phyloP scores from a whole-genome alignment of 371 early-diverging fungal species.

The Smittium culicis region DNA sequence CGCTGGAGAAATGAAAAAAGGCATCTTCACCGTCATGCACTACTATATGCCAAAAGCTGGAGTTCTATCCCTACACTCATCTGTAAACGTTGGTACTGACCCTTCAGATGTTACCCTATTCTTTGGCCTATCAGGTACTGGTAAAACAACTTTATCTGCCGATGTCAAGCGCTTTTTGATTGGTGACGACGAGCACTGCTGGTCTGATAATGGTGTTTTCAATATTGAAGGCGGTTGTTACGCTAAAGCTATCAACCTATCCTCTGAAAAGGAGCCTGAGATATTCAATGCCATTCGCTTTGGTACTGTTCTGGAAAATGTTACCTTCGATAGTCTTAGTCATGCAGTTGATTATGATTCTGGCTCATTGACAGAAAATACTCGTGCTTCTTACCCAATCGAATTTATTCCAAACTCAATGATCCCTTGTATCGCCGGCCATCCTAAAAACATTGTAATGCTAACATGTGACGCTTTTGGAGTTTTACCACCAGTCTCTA shows the following conservation, averaged over 20 bases:
- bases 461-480: slow-evolving; percentile 97
- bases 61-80: slow-evolving; percentile 90
- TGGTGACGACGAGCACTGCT: slow-evolving; percentile 98
- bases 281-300: slow-evolving; percentile 91
- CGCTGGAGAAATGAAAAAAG: slow-evolving; percentile 99
- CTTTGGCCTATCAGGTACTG: slow-evolving; percentile 96
- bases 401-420: slow-evolving; percentile 93
- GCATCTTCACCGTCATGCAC: slow-evolving; percentile 95
- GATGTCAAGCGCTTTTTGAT: slow-evolving; percentile 85
- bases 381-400: slow-evolving; percentile 95
- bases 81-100: slow-evolving; percentile 72
- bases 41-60: slow-evolving; percentile 94
- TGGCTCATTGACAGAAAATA: slow-evolving; percentile 83
- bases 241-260: slow-evolving; percentile 90
- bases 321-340: slow-evolving; percentile 65
- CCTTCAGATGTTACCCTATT: slow-evolving; percentile 84
- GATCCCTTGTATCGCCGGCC: slow-evolving; percentile 82
- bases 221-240: slow-evolving; percentile 98
- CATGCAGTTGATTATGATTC: slow-evolving; percentile 80
- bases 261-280: slow-evolving; percentile 93
- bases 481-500: slow-evolving; percentile 88
- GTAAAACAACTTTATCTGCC: slow-evolving; percentile 94
- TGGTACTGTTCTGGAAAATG: slow-evolving; percentile 91
- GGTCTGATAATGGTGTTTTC: slow-evolving; percentile 90
- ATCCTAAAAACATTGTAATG: slow-evolving; percentile 91